Evolutionary conservation across 495 filamentous ascomycete genomes (phyloP).

Genomic region (Cercophora sp.): DNA sequence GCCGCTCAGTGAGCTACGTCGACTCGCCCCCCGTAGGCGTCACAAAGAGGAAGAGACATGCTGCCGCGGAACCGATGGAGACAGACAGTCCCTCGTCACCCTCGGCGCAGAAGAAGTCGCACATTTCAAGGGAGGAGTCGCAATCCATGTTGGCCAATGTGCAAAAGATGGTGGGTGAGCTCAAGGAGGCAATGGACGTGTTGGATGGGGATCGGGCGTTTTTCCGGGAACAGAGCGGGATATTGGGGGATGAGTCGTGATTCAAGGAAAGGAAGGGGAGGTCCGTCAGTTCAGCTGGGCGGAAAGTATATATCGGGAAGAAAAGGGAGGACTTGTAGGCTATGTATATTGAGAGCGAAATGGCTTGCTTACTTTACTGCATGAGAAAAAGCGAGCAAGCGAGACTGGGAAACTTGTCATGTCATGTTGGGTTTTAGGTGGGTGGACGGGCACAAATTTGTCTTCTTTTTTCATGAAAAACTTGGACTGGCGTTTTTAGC

Average conservation of each 20-base stretch:
- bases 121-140: slow-evolving; percentile 13
- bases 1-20: neutral
- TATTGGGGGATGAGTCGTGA: slow-evolving; percentile 6
- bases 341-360: too few species aligned
- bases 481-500: too few species aligned
- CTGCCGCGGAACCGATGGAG: neutral
- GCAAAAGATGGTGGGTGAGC: slow-evolving; percentile 28
- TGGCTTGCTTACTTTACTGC: too few species aligned
- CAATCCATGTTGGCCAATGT: slow-evolving; percentile 24
- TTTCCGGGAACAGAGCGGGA: slow-evolving; percentile 13
- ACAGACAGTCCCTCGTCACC: slow-evolving; percentile 1
- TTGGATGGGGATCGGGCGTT: slow-evolving; percentile 19
- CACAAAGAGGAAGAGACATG: slow-evolving; percentile 12
- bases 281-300: too few species aligned
- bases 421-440: too few species aligned
- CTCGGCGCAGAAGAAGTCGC: slow-evolving; percentile 7
- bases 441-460: too few species aligned
- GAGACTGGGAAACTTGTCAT: too few species aligned
- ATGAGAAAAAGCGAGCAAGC: too few species aligned
- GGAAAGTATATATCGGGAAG: too few species aligned
- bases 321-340: too few species aligned
- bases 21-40: slow-evolving; percentile 3
- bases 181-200: slow-evolving; percentile 27
- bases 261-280: neutral
- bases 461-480: too few species aligned